Base-by-base conservation (phyloP, 768 basidiomycete species). In the Naematelia encephala region DNA sequence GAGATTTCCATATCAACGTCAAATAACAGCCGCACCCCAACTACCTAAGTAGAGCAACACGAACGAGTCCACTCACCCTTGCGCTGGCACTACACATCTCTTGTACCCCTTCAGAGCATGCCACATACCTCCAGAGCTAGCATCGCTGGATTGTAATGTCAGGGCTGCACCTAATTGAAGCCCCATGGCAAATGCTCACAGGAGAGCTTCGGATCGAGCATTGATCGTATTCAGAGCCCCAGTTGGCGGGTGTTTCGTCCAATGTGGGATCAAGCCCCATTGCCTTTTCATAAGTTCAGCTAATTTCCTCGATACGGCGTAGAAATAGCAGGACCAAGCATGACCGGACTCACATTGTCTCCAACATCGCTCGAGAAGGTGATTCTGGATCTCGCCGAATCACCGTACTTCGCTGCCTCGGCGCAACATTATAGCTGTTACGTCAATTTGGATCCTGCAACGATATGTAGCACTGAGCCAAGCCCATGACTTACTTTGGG, bases 251-350 rank as follows among this genome's bases (percentile, higher is more conserved):
- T 82, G 80, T 71, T 89, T 90, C 70, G 81, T 84, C 86, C 87
- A 92, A 72, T 88, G 85, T 0, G 89, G 90, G 1, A 91, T 84
- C 0, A 93, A 80, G 5, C 93, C 92, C 92, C 92, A 97, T 64
- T 77, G 73, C 77, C 74, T 77, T 44, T 43, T 26, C 4, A 22
- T 8, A 4, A 4, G 13, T 25, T 58, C 51, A 52, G 55, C 16
- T 3, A 29, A 43, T 12, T 11, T 23, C 10, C 23, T 23, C 23
- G 34, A 19, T 16, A 30, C 29, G 5, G 48, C 48, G 8, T 3
- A 23, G 29, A 19, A 14, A 34, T 54, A 27, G 16, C 44, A 21
- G 26, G n/a, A n/a, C n/a, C n/a, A n/a, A n/a, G n/a, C n/a, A n/a
- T n/a, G n/a, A n/a, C n/a, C 16, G 43, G 25, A 50, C 65, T 63